A percentile compares a stretch with the other conserved stretches of the same genome.
Conservation (phyloP, 306 rosid genomes). For the Datisca glomerata region DNA sequence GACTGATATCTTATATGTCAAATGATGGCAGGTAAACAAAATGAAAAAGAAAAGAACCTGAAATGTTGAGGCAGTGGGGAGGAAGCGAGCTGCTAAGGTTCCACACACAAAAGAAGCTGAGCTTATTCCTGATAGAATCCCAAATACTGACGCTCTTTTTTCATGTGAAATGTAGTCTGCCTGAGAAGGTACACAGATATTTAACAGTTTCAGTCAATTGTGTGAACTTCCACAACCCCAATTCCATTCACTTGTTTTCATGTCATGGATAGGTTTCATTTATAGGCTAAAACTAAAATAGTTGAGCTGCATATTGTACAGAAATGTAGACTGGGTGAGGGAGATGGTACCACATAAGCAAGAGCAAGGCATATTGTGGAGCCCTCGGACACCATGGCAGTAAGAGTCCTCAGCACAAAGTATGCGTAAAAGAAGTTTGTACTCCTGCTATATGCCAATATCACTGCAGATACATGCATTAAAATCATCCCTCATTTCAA, state of each 20-base stretch:
- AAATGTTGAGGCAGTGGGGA: conserved; percentile 47
- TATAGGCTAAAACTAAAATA: too few relatives aligned
- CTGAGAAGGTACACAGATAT: conserved; percentile 25
- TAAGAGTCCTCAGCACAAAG: conserved; percentile 38
- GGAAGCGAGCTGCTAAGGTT: conserved; percentile 64
- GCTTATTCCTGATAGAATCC: conserved; percentile 51
- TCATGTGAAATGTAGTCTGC: conserved; percentile 47
- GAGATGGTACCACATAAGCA: conserved; percentile 67
- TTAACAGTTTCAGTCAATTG: not conserved
- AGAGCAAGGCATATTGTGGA: conserved; percentile 50
- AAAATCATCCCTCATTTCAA: not conserved
- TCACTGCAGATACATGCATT: conserved; percentile 31
- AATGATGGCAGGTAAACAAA: not conserved
- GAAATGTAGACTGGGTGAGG: too few relatives aligned
- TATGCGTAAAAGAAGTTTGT: conserved; percentile 54
- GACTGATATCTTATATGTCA: too few relatives aligned
- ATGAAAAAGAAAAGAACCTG: conserved; percentile 27
- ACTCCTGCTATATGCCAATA: conserved; percentile 51
- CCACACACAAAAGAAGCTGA: conserved; percentile 65
- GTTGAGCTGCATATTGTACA: too few relatives aligned
- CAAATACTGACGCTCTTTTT: conserved; percentile 56
- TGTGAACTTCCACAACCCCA: not conserved
- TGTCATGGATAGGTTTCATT: too few relatives aligned
- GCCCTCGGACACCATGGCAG: conserved; percentile 57
- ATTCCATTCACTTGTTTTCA: too few relatives aligned